Evolutionary conservation across 2,329 filamentous ascomycete species (phyloP).

Genomic region (Cryphonectria parasitica): DNA sequence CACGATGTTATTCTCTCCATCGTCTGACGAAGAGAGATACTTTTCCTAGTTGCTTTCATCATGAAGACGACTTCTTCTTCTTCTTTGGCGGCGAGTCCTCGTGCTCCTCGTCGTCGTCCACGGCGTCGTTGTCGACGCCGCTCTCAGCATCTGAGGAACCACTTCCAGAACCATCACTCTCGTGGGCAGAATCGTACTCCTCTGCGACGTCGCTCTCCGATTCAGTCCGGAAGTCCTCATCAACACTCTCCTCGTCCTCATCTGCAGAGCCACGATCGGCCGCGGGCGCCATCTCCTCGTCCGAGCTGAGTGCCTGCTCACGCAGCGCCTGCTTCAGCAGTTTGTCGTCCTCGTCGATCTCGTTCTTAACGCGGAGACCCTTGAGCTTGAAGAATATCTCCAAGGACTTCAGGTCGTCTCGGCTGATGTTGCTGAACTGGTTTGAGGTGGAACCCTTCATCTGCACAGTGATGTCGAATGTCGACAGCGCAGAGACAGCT

Average conservation of each 20-base stretch:
- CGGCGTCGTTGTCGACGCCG: conserved; percentile 52
- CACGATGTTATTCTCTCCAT: not conserved
- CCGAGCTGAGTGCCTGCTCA: conserved; percentile 82
- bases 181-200: conserved; percentile 90
- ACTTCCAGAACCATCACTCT: conserved; percentile 76
- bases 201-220: conserved; percentile 95
- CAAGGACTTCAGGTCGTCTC: conserved; percentile 94
- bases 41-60: conserved; percentile 3
- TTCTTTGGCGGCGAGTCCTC: conserved; percentile 45
- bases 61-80: conserved; percentile 46
- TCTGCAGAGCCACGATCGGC: conserved; percentile 89
- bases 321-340: conserved; percentile 79
- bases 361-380: conserved; percentile 94
- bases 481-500: conserved; percentile 89
- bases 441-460: conserved; percentile 90
- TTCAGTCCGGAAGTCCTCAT: conserved; percentile 93
- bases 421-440: conserved; percentile 99
- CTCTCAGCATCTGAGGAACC: conserved; percentile 66
- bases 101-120: conserved; percentile 46
- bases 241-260: conserved; percentile 92
- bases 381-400: conserved; percentile 98
- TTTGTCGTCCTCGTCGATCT: conserved; percentile 93
- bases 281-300: conserved; percentile 71
- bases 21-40: not conserved
- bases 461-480: conserved; percentile 93